Percentiles rank a stretch among this genome's conserved stretches.
phyloP scores from a whole-genome alignment of 2,329 filamentous ascomycete genomes.

The Boeremia lycopersici region DNA sequence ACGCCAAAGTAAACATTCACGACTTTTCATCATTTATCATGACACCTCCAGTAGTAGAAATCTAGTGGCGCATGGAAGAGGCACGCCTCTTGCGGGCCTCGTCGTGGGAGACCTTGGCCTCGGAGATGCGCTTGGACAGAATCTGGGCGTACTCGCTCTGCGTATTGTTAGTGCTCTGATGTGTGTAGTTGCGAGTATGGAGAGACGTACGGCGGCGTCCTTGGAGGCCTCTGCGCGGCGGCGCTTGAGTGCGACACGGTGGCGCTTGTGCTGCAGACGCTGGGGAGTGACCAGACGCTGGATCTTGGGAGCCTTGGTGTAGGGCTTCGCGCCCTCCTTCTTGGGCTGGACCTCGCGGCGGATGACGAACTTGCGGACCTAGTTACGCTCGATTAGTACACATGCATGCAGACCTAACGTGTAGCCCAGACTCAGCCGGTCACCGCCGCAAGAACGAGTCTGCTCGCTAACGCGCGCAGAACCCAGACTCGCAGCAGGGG shows the following conservation, averaged over 20 bases:
- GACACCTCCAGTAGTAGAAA: constrained; percentile 19
- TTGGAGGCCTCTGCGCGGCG: constrained; percentile 96
- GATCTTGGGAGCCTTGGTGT: constrained; percentile 99
- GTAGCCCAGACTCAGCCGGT: constrained; percentile 56
- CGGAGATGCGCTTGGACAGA: constrained; percentile 94
- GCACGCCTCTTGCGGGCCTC: constrained; percentile 97
- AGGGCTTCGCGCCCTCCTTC: constrained; percentile 95
- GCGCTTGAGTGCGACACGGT: constrained; percentile 97
- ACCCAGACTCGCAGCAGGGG: constrained; percentile 5
- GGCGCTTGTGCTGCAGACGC: constrained; percentile 99
- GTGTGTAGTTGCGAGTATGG: background rate
- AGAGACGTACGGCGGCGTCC: constrained; percentile 87
- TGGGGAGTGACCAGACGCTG: constrained; percentile 99
- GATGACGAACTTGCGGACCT: constrained; percentile 99
- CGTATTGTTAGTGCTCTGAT: constrained; percentile 18
- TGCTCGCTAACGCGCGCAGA: no score
- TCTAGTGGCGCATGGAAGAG: constrained; percentile 67
- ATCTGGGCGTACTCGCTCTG: constrained; percentile 97
- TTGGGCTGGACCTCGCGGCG: constrained; percentile 97
- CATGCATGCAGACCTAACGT: constrained; percentile 8
- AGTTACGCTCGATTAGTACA: constrained; percentile 42
- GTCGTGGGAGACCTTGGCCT: constrained; percentile 92
- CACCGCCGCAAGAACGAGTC: constrained; percentile 11
- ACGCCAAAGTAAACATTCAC: constrained; percentile 47
- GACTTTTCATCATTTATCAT: constrained; percentile 41